Evolutionary conservation across 73 alveolate genomes (phyloP).

Genomic region (Stentor roeselii): DNA sequence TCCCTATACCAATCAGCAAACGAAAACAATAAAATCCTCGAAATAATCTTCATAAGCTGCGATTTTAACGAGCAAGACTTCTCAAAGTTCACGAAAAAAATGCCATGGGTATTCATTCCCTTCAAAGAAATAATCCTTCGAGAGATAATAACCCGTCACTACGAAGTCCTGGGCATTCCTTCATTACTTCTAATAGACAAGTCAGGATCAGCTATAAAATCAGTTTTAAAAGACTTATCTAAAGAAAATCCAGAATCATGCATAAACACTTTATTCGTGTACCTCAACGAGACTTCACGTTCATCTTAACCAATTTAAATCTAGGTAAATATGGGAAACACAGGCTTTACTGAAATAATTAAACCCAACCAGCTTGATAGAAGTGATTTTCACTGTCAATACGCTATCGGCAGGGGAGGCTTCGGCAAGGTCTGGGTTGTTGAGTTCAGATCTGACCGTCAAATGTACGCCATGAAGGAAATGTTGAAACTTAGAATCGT

Average conservation of each 20-base stretch:
- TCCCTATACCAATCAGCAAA: neutral
- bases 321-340: too few relatives aligned
- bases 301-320: too few relatives aligned
- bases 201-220: neutral
- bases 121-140: neutral
- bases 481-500: conserved; percentile 46
- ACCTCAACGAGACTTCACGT: too few relatives aligned
- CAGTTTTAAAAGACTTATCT: too few relatives aligned
- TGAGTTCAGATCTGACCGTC: conserved; percentile 46
- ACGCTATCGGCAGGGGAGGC: conserved; percentile 55
- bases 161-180: neutral
- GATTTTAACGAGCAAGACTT: neutral
- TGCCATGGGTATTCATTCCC: neutral
- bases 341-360: too few relatives aligned
- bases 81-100: neutral
- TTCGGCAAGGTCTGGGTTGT: conserved; percentile 52
- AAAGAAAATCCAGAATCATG: too few relatives aligned
- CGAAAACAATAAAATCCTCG: neutral
- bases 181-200: neutral
- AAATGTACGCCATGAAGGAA: conserved; percentile 48
- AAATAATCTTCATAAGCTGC: neutral
- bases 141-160: neutral
- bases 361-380: too few relatives aligned
- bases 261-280: too few relatives aligned
- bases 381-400: too few relatives aligned